These are phyloP conservation scores for Takakia lepidozioides DNA, from an alignment of 225 moss, liverwort and hornwort species.

Conservation along the genomic window DNA sequence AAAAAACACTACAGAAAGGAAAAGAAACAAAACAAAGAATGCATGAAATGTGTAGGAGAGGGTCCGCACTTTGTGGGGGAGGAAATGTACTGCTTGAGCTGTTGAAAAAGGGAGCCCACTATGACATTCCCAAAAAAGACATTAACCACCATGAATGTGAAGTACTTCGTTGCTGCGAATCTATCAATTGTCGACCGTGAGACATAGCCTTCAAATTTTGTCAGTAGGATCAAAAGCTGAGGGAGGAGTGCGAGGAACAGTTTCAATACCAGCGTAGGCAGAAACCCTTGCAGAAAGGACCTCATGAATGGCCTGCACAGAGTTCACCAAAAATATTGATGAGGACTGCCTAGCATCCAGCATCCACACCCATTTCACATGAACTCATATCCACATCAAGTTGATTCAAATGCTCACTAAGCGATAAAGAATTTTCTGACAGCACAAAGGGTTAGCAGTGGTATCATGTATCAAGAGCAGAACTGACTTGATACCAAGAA, in stretches of 20 bases:
- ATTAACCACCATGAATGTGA: slow-evolving; percentile 86
- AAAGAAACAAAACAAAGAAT: too few species aligned
- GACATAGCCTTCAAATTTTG: slow-evolving; percentile 69
- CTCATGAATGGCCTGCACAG: slow-evolving; percentile 54
- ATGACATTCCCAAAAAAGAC: slow-evolving; percentile 85
- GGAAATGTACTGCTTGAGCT: slow-evolving; percentile 63
- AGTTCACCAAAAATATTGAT: too few species aligned
- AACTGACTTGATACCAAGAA: too few species aligned
- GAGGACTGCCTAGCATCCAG: too few species aligned
- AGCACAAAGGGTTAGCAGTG: too few species aligned
- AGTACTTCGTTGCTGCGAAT: slow-evolving; percentile 61
- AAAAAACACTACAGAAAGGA: too few species aligned
- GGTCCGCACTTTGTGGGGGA: slow-evolving; percentile 49
- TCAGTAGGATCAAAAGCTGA: slow-evolving; percentile 50
- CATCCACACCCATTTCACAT: too few species aligned
- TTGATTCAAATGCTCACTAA: too few species aligned
- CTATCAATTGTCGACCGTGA: slow-evolving; percentile 68
- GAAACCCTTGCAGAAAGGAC: slow-evolving; percentile 70
- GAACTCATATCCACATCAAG: too few species aligned
- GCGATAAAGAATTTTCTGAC: too few species aligned
- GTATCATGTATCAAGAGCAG: too few species aligned
- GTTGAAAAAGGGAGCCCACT: slow-evolving; percentile 69
- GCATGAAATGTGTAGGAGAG: slow-evolving; percentile 1
- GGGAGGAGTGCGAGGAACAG: slow-evolving; percentile 66
- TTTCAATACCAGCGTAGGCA: slow-evolving; percentile 73